Evolutionary conservation across 192 early-diverging fungal species (phyloP).

Genomic region (Borealophlyctis nickersoniae): DNA sequence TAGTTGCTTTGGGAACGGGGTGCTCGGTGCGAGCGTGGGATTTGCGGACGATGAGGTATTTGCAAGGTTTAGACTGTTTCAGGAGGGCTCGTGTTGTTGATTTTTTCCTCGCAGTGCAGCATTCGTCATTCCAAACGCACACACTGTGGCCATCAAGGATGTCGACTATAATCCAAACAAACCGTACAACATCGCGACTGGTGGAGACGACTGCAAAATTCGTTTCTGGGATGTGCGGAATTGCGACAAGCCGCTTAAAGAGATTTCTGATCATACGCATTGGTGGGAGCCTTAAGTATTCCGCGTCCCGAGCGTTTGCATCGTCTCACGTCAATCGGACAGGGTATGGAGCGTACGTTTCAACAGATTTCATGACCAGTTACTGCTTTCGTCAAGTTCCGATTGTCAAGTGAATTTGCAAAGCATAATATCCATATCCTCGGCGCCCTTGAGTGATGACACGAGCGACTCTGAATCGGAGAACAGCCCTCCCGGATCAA

Average conservation of each 20-base stretch:
- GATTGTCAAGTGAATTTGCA: constrained; percentile 88
- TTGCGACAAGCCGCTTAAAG: constrained; percentile 52
- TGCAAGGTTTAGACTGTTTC: no score
- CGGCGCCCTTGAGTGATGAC: constrained; percentile 51
- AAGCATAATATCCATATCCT: constrained; percentile 81
- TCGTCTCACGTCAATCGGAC: no score
- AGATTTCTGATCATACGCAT: constrained; percentile 76
- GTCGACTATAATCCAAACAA: constrained; percentile 88
- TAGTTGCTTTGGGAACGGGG: constrained; percentile 60
- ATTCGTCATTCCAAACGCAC: constrained; percentile 58
- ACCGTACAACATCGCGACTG: constrained; percentile 77
- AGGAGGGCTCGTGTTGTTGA: no score
- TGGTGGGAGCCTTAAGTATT: constrained; percentile 54
- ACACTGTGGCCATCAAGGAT: constrained; percentile 65
- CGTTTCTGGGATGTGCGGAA: constrained; percentile 85
- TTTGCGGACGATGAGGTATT: constrained; percentile 49
- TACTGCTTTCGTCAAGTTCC: constrained; percentile 78
- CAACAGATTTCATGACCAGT: constrained; percentile 90
- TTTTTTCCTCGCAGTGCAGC: neutral
- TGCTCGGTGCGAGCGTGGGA: constrained; percentile 69
- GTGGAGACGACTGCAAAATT: constrained; percentile 84
- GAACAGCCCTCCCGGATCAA: constrained; percentile 8
- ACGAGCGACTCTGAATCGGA: constrained; percentile 36
- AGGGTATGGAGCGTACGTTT: constrained; percentile 82
- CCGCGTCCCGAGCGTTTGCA: neutral